Base-by-base conservation (phyloP, 257 asterid species). In the Solanum pimpinellifolium region DNA sequence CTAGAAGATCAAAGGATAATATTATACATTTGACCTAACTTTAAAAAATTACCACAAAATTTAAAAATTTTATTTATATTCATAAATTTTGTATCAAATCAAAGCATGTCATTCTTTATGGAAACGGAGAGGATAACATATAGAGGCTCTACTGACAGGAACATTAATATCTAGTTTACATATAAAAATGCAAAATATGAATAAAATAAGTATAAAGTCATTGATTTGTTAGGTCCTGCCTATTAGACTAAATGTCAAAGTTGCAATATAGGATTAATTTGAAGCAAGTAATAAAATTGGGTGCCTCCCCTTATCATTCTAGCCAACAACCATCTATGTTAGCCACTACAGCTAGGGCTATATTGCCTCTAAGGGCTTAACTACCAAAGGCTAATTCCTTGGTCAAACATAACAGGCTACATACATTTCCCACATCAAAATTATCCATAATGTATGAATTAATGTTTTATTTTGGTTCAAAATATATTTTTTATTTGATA, bases 21-120 rank as follows among this genome's bases (percentile, higher is more conserved):
- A 33, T 33, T 33, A 33, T 33, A 33, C 1, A 3, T 33, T 33
- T 33, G 5, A 33, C 5, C 5, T 33, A 33, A 33, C 35, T 33
- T 33, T 0, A 33, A 33, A 3, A 31, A 31, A 2, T 31, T 31
- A 31, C 33, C 33, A 33, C 4, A 33, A 33, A 33, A 33, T 33
- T 33, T 0, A 33, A 33, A 3, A 33, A 3, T 33, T 1, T 33
- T 3, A 33, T 33, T 33, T 33, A 33, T 33, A 33, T 33, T 33
- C 0, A 0, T 33, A 33, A 33, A 33, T 1, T 33, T 33, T 1
- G 0, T 3, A 0, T 33, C 1, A 33, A 3, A 33, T 33, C 35
- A 0, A 33, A 33, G 35, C 5, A 3, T 5, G 4, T 33, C 35
- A 33, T 33, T 33, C 35, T 33, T 33, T 33, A 33, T 3, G 0